Conservation (phyloP, 2,329 filamentous ascomycete genomes). For the Nannizziopsis barbatae region DNA sequence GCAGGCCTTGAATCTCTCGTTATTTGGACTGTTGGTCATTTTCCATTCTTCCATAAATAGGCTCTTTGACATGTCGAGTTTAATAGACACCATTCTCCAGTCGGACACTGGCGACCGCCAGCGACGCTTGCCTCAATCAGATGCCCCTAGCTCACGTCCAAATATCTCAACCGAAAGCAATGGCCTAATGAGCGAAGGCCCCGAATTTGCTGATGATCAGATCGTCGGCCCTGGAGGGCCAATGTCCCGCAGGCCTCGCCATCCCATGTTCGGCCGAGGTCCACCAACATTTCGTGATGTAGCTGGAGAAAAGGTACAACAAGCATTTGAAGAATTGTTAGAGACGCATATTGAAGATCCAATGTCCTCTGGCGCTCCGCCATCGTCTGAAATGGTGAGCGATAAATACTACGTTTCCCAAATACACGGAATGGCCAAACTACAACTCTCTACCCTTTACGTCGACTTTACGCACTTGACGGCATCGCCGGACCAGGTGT, state of each 20-base stretch:
- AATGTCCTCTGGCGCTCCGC: constrained; percentile 42
- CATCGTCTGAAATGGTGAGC: constrained; percentile 45
- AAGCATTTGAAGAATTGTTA: constrained; percentile 53
- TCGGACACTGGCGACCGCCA: constrained; percentile 5
- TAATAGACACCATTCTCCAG: constrained; percentile 13
- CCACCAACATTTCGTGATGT: constrained; percentile 50
- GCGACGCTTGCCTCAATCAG: constrained; percentile 7
- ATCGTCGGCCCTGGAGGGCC: constrained; percentile 45
- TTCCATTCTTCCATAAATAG: not conserved
- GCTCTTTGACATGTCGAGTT: constrained; percentile 9
- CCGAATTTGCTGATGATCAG: constrained; percentile 52
- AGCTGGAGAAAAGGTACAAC: constrained; percentile 51
- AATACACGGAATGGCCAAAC: constrained; percentile 51
- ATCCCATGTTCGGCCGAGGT: constrained; percentile 40
- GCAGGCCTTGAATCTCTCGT: not conserved
- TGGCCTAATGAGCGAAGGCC: constrained; percentile 45
- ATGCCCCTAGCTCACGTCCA: constrained; percentile 43
- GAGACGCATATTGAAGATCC: constrained; percentile 50
- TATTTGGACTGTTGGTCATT: not conserved
- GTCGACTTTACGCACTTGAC: constrained; percentile 67
- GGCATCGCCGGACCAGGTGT: constrained; percentile 61
- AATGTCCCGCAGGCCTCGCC: constrained; percentile 38
- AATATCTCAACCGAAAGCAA: constrained; percentile 42
- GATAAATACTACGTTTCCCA: constrained; percentile 58
- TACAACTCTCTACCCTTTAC: constrained; percentile 54